These are phyloP conservation scores for Rhizopus stolonifer DNA, from an alignment of 371 early-diverging fungal genomes.

Conservation along the genomic window DNA sequence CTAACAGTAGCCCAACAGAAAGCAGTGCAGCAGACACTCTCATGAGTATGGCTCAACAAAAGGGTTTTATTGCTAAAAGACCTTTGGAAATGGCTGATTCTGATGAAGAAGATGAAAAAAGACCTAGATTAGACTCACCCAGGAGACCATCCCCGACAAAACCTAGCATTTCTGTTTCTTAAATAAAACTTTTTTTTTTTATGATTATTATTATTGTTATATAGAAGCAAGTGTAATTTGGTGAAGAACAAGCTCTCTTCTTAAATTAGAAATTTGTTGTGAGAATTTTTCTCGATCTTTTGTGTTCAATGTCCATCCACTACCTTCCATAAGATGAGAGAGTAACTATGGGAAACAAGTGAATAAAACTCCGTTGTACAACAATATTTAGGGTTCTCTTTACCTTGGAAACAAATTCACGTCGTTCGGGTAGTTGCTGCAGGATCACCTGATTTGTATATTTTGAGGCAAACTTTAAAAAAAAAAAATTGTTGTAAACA, in stretches of 20 bases:
- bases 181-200: background rate
- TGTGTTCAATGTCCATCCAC: conserved; percentile 58
- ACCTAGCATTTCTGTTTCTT: conserved; percentile 21
- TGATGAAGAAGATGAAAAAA: conserved; percentile 22
- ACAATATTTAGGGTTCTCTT: no score
- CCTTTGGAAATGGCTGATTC: conserved; percentile 29
- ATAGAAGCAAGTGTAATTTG: conserved; percentile 49
- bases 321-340: conserved; percentile 63
- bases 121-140: conserved; percentile 8
- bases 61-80: conserved; percentile 15
- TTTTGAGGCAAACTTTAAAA: conserved; percentile 57
- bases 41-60: conserved; percentile 35
- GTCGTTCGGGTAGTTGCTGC: conserved; percentile 69
- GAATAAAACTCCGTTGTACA: no score
- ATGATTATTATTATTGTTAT: background rate
- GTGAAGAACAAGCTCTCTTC: conserved; percentile 53
- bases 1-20: conserved; percentile 24
- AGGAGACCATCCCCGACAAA: background rate
- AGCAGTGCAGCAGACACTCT: conserved; percentile 41
- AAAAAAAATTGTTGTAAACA: background rate
- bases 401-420: conserved; percentile 64
- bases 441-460: conserved; percentile 67
- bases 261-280: conserved; percentile 66
- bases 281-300: conserved; percentile 77
- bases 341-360: no score